Evolutionary conservation across 306 rosid genomes (phyloP).

Genomic region (Casuarina glauca): DNA sequence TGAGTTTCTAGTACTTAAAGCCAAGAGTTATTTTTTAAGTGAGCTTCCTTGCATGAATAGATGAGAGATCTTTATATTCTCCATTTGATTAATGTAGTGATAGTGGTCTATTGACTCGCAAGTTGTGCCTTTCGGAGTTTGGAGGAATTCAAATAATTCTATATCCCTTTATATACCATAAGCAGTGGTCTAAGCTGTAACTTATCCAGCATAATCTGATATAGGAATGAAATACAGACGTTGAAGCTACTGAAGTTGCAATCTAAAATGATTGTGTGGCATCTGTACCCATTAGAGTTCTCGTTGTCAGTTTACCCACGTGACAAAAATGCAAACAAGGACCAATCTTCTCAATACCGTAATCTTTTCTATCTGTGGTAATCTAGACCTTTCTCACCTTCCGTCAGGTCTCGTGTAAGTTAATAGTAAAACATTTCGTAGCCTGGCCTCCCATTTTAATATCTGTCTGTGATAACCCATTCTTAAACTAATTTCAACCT

Average conservation of each 20-base stretch:
- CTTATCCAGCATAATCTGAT: background rate
- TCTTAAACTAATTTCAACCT: background rate
- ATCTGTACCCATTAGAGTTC: background rate
- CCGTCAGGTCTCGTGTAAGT: background rate
- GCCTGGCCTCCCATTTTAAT: background rate
- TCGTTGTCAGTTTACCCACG: background rate
- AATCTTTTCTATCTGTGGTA: background rate
- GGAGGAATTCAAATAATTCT: background rate
- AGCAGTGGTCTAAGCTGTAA: background rate
- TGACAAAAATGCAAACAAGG: background rate
- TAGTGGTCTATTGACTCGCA: background rate
- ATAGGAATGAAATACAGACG: background rate
- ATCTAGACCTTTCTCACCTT: background rate
- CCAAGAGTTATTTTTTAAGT: background rate
- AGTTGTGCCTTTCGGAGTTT: background rate
- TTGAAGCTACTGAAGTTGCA: background rate
- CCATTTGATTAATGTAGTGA: background rate
- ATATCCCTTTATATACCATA: background rate
- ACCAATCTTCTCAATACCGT: background rate
- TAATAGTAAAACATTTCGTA: background rate
- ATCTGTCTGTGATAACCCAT: background rate
- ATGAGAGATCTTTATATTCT: background rate
- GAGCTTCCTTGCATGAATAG: background rate
- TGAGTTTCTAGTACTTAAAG: background rate
- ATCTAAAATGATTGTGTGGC: background rate